Percentiles rank a stretch among this genome's conserved stretches.
phyloP scores from a whole-genome alignment of 2,329 filamentous ascomycete genomes.

The Lachnellula hyalina region DNA sequence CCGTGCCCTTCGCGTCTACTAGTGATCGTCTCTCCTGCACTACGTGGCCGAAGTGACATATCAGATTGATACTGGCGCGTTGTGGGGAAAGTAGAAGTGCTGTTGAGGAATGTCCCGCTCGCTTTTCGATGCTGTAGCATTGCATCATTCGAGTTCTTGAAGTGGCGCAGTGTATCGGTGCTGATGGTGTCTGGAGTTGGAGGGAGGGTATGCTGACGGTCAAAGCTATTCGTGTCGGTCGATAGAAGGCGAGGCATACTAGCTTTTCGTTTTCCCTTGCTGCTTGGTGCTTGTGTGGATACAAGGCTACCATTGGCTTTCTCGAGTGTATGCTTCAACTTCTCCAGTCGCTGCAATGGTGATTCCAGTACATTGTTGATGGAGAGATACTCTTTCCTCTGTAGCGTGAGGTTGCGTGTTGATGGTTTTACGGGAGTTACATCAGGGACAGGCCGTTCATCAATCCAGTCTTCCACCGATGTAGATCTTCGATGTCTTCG shows the following conservation, averaged over 20 bases:
- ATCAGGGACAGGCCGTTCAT: constrained; percentile 19
- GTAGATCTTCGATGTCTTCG: constrained; percentile 18
- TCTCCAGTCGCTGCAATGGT: constrained; percentile 48
- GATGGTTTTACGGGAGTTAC: constrained; percentile 10
- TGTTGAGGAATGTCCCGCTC: constrained; percentile 18
- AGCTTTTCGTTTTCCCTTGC: constrained; percentile 10
- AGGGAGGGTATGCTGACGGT: constrained; percentile 28
- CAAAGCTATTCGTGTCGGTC: constrained; percentile 33
- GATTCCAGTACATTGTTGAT: constrained; percentile 45
- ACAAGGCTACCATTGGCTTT: constrained; percentile 16
- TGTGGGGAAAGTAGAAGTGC: constrained; percentile 17
- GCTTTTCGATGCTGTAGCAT: constrained; percentile 23
- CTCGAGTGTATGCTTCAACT: constrained; percentile 31
- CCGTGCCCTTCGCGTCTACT: constrained; percentile 31
- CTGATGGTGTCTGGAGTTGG: constrained; percentile 34
- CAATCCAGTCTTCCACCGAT: constrained; percentile 31
- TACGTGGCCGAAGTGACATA: constrained; percentile 26
- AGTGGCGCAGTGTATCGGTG: constrained; percentile 35
- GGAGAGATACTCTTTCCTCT: constrained; percentile 38
- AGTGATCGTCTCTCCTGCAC: constrained; percentile 31
- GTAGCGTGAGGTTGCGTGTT: constrained; percentile 5
- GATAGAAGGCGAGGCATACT: constrained; percentile 10
- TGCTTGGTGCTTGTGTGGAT: constrained; percentile 2
- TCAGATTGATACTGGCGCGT: constrained; percentile 20
- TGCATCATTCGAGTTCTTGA: constrained; percentile 47